Evolutionary conservation across 805 yeast genomes (phyloP).

Genomic region (Kuraishia molischiana): DNA sequence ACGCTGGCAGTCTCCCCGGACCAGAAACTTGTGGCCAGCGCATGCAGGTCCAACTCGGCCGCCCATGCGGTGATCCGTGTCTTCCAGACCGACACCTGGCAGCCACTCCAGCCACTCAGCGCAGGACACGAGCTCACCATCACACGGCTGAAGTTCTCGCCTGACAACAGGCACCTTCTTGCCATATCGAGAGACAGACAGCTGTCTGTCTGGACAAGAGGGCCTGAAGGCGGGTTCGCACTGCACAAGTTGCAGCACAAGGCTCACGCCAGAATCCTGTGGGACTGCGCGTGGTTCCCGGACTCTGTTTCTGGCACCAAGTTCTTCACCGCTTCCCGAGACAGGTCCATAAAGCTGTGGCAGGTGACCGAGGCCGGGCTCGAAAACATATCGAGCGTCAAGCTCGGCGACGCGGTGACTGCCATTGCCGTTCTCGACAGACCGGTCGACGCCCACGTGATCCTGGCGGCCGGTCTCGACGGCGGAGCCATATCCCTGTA

Average conservation of each 20-base stretch:
- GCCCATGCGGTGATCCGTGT: slow-evolving; percentile 81
- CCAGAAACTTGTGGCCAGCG: slow-evolving; percentile 62
- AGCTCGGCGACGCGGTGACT: slow-evolving; percentile 51
- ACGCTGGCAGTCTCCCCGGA: slow-evolving; percentile 65
- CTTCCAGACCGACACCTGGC: slow-evolving; percentile 48
- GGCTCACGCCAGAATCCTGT: slow-evolving; percentile 86
- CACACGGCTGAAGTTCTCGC: slow-evolving; percentile 72
- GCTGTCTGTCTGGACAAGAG: slow-evolving; percentile 62
- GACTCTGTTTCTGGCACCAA: slow-evolving; percentile 10
- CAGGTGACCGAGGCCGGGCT: slow-evolving; percentile 13
- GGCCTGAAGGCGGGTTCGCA: slow-evolving; percentile 7
- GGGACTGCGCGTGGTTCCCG: slow-evolving; percentile 88
- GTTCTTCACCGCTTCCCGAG: slow-evolving; percentile 88
- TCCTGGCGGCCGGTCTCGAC: slow-evolving; percentile 63
- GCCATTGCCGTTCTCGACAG: slow-evolving; percentile 43
- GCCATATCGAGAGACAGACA: slow-evolving; percentile 88
- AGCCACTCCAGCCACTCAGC: slow-evolving; percentile 41
- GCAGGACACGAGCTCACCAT: slow-evolving; percentile 77
- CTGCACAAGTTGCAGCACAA: slow-evolving; percentile 32
- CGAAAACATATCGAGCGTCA: slow-evolving; percentile 27
- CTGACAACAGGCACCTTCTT: slow-evolving; percentile 50
- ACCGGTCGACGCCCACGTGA: slow-evolving; percentile 19
- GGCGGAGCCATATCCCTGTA: slow-evolving; percentile 48
- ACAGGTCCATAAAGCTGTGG: slow-evolving; percentile 72
- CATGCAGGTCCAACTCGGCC: slow-evolving; percentile 81